Percentiles rank a stretch among this genome's conserved stretches.
Evolutionary conservation across 192 early-diverging fungal genomes (phyloP).

Genomic region (Linnemannia zychae): DNA sequence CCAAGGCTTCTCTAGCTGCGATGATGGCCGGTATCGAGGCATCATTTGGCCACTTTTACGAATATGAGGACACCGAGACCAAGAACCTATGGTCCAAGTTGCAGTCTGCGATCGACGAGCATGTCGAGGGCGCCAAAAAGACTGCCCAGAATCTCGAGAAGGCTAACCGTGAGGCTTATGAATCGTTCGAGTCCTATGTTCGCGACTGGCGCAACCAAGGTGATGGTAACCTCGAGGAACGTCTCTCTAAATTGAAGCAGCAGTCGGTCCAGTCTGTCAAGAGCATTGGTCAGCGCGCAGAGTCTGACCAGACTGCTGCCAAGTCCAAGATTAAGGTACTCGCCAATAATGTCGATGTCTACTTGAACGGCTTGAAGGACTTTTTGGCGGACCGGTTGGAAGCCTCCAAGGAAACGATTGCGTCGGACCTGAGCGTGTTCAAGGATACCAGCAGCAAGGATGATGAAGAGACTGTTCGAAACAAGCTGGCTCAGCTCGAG

Average conservation of each 20-base stretch:
- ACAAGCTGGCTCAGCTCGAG: constrained; percentile 36
- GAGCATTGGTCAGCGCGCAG: constrained; percentile 24
- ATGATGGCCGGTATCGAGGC: constrained; percentile 43
- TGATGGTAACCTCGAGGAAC: constrained; percentile 24
- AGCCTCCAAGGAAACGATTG: constrained; percentile 43
- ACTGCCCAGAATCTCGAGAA: constrained; percentile 29
- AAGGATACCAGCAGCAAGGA: constrained; percentile 36
- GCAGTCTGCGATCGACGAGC: constrained; percentile 43
- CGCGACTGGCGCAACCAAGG: constrained; percentile 28
- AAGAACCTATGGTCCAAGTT: constrained; percentile 47
- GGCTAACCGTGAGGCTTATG: constrained; percentile 39
- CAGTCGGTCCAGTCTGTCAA: constrained; percentile 34
- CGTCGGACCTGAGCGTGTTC: constrained; percentile 37
- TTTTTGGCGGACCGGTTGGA: constrained; percentile 43
- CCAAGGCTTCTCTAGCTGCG: constrained; percentile 39
- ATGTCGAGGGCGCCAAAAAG: constrained; percentile 34
- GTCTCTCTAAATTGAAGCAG: constrained; percentile 18
- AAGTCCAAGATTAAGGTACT: constrained; percentile 35
- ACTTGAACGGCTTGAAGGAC: constrained; percentile 24
- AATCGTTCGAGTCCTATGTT: constrained; percentile 47
- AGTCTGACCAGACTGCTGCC: constrained; percentile 16
- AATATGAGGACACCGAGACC: constrained; percentile 47
- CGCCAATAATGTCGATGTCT: constrained; percentile 43
- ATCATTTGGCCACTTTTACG: constrained; percentile 33
- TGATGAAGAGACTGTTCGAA: constrained; percentile 26